Conservation (phyloP, 768 basidiomycete species). For the Calocera cornea region DNA sequence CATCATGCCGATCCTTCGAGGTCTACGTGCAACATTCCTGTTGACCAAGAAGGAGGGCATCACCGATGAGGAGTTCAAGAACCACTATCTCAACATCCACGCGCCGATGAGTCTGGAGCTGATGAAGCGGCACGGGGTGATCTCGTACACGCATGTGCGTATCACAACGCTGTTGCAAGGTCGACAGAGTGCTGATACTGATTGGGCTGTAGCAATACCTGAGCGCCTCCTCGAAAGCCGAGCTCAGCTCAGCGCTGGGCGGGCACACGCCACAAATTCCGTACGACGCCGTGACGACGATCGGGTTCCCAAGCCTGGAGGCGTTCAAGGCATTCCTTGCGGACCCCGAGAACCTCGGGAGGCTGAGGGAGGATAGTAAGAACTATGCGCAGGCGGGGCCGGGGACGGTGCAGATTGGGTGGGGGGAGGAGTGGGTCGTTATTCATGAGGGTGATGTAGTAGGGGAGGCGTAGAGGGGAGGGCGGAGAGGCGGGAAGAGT, state of each 20-base stretch:
- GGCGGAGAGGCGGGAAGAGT: no score
- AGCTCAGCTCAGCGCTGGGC: neutral
- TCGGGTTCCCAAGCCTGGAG: neutral
- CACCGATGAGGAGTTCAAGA: neutral
- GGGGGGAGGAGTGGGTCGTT: neutral
- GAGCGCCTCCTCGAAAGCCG: neutral
- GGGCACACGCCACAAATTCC: neutral
- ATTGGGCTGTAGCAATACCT: neutral
- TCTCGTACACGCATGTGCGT: neutral
- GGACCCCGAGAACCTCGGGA: neutral
- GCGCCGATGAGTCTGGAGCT: neutral
- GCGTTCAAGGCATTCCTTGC: neutral
- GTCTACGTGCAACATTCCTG: neutral
- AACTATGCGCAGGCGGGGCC: neutral
- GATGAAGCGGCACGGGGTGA: neutral
- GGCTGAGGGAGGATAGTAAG: neutral
- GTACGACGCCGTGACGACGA: neutral
- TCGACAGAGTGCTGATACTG: no score
- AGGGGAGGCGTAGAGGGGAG: neutral
- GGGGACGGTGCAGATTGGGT: neutral
- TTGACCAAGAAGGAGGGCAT: neutral
- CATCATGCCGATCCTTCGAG: neutral
- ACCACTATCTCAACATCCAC: neutral
- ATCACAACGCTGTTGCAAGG: no score
- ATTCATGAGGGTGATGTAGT: neutral